phyloP scores from a whole-genome alignment of 108 stramenopile genomes.

The Cyclotella kingstonii region DNA sequence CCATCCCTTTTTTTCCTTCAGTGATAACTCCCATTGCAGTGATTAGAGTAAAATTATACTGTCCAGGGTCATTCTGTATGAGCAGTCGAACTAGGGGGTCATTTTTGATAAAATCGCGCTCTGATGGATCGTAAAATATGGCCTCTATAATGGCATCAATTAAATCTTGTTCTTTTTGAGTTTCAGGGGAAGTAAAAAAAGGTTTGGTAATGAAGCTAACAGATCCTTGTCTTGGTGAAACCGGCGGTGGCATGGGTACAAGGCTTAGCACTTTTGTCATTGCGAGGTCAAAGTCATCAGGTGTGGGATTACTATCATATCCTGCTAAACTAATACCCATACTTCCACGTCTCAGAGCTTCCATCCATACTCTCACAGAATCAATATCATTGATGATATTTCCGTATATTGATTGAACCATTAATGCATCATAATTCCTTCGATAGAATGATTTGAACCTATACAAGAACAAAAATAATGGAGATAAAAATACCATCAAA shows the following conservation, averaged over 20 bases:
- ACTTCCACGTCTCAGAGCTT: constrained; percentile 41
- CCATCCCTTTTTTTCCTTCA: constrained; percentile 83
- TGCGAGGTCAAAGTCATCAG: constrained; percentile 19
- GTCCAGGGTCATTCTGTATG: constrained; percentile 71
- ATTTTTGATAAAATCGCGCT: constrained; percentile 49
- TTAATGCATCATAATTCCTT: constrained; percentile 85
- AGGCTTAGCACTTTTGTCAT: constrained; percentile 11
- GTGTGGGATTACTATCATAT: constrained; percentile 14
- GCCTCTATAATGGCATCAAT: constrained; percentile 85
- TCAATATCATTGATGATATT: constrained; percentile 84
- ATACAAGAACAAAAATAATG: background rate
- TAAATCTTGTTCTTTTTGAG: constrained; percentile 63
- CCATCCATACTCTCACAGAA: constrained; percentile 77
- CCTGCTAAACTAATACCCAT: constrained; percentile 10
- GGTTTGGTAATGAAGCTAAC: constrained; percentile 11
- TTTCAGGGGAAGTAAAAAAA: constrained; percentile 57
- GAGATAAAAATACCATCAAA: background rate
- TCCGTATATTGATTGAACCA: constrained; percentile 77
- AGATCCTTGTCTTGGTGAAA: constrained; percentile 3
- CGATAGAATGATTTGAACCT: constrained; percentile 75
- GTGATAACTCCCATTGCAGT: constrained; percentile 90
- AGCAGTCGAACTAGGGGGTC: constrained; percentile 78
- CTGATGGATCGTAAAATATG: constrained; percentile 66
- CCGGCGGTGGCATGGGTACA: constrained; percentile 3
- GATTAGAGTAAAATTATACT: constrained; percentile 83